phyloP scores from a whole-genome alignment of 2,329 filamentous ascomycete genomes.

The Phyllosticta paracitricarpa region DNA sequence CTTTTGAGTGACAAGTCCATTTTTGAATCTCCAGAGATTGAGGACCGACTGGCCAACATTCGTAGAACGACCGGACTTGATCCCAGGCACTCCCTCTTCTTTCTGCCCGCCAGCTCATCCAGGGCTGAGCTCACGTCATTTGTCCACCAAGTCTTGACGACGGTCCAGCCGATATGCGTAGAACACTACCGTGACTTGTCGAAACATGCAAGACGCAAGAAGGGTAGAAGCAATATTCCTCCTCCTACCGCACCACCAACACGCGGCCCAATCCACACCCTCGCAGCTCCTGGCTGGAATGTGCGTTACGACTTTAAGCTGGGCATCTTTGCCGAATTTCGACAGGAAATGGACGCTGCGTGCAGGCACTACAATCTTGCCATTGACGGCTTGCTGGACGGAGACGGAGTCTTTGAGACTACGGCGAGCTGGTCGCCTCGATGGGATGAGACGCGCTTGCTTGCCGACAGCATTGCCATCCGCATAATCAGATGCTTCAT shows the following conservation, averaged over 20 bases:
- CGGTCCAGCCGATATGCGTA: constrained; percentile 62
- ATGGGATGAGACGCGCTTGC: constrained; percentile 84
- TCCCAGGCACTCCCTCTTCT: constrained; percentile 69
- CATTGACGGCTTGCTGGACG: constrained; percentile 71
- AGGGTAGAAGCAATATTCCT: constrained; percentile 65
- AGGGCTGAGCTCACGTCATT: constrained; percentile 62
- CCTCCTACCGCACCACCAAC: constrained; percentile 76
- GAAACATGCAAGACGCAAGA: constrained; percentile 85
- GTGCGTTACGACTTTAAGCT: constrained; percentile 92
- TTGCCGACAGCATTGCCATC: constrained; percentile 73
- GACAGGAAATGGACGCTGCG: constrained; percentile 84
- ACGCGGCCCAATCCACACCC: constrained; percentile 70
- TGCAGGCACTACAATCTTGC: constrained; percentile 78
- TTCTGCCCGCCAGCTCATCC: constrained; percentile 65
- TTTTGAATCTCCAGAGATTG: constrained; percentile 48
- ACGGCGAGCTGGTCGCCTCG: constrained; percentile 83
- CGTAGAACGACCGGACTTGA: constrained; percentile 71
- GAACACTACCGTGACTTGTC: constrained; percentile 93
- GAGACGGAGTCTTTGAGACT: constrained; percentile 71
- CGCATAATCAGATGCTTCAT: constrained; percentile 74
- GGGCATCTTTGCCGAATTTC: constrained; percentile 81
- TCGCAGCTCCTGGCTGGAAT: constrained; percentile 84
- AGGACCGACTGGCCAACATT: constrained; percentile 71
- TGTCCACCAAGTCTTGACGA: constrained; percentile 59
- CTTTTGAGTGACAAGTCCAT: constrained; percentile 63